Base-by-base conservation (phyloP, 352 stramenopile genomes). In the Blastocystis sp. region DNA sequence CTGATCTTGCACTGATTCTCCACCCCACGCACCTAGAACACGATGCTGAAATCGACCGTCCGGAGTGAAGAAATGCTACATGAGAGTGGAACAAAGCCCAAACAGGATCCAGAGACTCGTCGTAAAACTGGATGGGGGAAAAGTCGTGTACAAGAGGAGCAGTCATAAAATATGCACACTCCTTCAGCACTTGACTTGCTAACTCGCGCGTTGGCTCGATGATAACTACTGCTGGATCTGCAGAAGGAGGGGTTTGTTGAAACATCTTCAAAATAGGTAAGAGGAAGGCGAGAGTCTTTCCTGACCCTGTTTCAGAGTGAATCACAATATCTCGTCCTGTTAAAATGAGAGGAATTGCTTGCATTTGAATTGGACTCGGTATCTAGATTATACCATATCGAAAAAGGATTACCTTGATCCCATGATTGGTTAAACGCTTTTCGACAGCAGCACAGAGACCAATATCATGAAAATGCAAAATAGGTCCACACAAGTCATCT, bases 341-440 rank as follows among this genome's bases (percentile, higher is more conserved):
- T 26, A 81, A n/a, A 66, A 81, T 64, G 5, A 81, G 16, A 5
- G 70, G 70, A n/a, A 81, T 81, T 24, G 37, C 70, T 24, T 81
- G 70, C 70, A 81, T 81, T 39, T 81, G 70, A 11, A 81, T 47
- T 30, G 70, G 70, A 16, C 41, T 81, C 41, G 70, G 70, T 65
- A 47, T 64, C 70, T 81, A 81, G 3, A 47, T 5, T 18, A 47
- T 30, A 81, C 2, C 7, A 41, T 11, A 24, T 1, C 45, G 3
- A 4, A 6, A 64, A 26, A 20, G 9, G 20, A 8, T 1, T 2
- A 81, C 70, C 2, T 8, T 37, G 34, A 81, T 81, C 9, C 45
- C 70, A 2, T 37, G 54, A 20, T 13, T 47, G 11, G 26, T 34
- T 8, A 81, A 11, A 34, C 47, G 13, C 39, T 81, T 59, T 18